A percentile compares a stretch with the other conserved stretches of the same genome.
Conservation (phyloP, 305 asterid species). For the Coffea humblotiana region DNA sequence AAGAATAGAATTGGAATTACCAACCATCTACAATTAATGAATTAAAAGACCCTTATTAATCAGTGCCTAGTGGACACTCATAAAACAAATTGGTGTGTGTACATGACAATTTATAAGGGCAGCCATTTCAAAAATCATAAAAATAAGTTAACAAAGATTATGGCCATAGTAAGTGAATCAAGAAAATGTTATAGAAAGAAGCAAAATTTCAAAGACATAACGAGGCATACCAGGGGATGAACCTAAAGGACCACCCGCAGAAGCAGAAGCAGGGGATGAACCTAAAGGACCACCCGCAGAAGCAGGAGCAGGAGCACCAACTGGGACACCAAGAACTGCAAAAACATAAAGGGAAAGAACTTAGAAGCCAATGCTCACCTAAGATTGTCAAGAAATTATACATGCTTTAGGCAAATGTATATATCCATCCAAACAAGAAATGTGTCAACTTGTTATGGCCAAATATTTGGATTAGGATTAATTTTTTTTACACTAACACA, state of each 20-base stretch:
- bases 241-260: constrained; percentile 38
- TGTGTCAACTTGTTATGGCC: not conserved
- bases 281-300: constrained; percentile 37
- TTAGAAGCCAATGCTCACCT: not conserved
- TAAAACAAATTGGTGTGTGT: no score
- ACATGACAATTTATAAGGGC: no score
- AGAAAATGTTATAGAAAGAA: not conserved
- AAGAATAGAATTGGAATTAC: no score
- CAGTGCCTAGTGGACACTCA: no score
- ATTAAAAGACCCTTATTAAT: no score
- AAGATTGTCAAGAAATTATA: no score
- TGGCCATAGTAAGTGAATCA: not conserved
- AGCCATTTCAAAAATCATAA: not conserved
- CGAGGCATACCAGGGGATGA: constrained; percentile 25
- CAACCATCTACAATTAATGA: no score
- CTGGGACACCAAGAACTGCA: constrained; percentile 49
- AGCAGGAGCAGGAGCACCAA: constrained; percentile 32
- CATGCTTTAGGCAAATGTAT: not conserved
- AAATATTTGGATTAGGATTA: no score
- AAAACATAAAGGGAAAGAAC: not conserved
- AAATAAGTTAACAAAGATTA: not conserved
- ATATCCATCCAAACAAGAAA: not conserved
- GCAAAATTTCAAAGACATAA: not conserved
- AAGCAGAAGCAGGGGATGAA: not conserved
- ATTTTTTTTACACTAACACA: no score